Evolutionary conservation across 352 stramenopile genomes (phyloP), one percentile per base, ranked within the genome.

Genomic region (Globisporangium lucens): DNA sequence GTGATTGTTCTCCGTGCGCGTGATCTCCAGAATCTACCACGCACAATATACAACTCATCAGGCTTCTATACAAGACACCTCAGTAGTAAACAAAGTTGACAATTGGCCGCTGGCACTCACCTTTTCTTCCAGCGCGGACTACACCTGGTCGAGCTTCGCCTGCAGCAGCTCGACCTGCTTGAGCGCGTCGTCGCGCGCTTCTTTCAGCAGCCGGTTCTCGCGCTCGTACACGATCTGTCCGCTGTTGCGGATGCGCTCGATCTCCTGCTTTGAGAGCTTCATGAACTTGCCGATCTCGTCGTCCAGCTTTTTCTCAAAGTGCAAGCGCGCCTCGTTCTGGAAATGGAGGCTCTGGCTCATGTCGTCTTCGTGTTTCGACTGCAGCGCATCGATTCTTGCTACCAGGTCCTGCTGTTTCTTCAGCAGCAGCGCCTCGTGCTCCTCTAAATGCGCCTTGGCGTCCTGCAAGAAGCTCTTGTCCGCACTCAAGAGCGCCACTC

Each of bases 281-380:
- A 91, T 88, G 53, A 91, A 89, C 59, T 86, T 90, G 59, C 66
- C 56, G 64, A 92, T 75, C 63, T 92, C 83, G 13, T 76, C 71
- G 27, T 91, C 76, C 12, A 92, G 52, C 38, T 88, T 86, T 62
- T 82, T 83, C 61, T 93, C 85, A 64, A 92, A 92, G 17, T 84
- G 63, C 49, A 87, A 10, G 4, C 81, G 72, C 6, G 79, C 83
- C 58, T 92, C 86, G 41, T 89, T 84, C 43, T 90, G 78, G 10
- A 85, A 57, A 46, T 83, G 72, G 15, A 70, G 49, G 43, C 71
- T 76, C 33, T 87, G 73, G 4, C 67, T 72, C 27, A 83, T 47
- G 20, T 80, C 71, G 0, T 63, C 49, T 0, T 89, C 74, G 52
- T 80, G 73, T 6, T 82, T 82, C 2, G 76, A 68, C 33, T 84